Evolutionary conservation across 2,329 filamentous ascomycete species (phyloP).

Genomic region (Gaeumannomyces sp.): DNA sequence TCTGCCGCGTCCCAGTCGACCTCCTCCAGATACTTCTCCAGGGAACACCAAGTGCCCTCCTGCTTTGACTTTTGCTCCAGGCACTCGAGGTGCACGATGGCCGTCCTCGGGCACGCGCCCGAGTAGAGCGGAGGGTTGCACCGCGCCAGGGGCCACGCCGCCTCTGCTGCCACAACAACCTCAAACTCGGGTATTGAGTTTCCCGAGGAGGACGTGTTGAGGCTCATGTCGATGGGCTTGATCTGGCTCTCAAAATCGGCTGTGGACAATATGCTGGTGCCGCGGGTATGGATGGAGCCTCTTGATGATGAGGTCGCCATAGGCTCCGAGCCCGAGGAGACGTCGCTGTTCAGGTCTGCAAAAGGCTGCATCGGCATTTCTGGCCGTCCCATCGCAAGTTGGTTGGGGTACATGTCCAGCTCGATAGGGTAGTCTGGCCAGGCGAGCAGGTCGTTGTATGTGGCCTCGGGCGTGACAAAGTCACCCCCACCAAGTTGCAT

Average conservation of each 20-base stretch:
- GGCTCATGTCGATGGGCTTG: constrained; percentile 26
- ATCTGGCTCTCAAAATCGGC: constrained; percentile 29
- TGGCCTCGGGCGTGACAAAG: constrained; percentile 28
- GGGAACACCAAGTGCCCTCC: constrained; percentile 38
- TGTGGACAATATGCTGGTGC: constrained; percentile 40
- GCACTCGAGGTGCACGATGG: constrained; percentile 44
- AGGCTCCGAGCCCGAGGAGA: constrained; percentile 36
- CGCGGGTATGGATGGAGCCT: constrained; percentile 39
- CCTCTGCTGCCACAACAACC: constrained; percentile 40
- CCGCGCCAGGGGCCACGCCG: constrained; percentile 44
- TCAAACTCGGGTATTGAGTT: constrained; percentile 37
- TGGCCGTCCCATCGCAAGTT: constrained; percentile 25
- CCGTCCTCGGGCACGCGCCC: constrained; percentile 40
- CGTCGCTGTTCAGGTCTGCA: constrained; percentile 31
- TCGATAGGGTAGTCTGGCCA: constrained; percentile 40
- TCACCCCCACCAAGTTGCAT: constrained; percentile 30
- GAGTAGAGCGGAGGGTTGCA: constrained; percentile 42
- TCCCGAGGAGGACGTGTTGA: constrained; percentile 21
- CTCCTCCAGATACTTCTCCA: constrained; percentile 36
- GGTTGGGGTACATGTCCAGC: constrained; percentile 33
- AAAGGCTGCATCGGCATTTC: constrained; percentile 32
- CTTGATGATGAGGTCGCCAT: constrained; percentile 34
- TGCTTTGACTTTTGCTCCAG: constrained; percentile 44
- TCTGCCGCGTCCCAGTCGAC: constrained; percentile 30
- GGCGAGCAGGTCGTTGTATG: constrained; percentile 37